Conservation (phyloP, 169 alveolate genomes). For the Perkinsus olseni region DNA sequence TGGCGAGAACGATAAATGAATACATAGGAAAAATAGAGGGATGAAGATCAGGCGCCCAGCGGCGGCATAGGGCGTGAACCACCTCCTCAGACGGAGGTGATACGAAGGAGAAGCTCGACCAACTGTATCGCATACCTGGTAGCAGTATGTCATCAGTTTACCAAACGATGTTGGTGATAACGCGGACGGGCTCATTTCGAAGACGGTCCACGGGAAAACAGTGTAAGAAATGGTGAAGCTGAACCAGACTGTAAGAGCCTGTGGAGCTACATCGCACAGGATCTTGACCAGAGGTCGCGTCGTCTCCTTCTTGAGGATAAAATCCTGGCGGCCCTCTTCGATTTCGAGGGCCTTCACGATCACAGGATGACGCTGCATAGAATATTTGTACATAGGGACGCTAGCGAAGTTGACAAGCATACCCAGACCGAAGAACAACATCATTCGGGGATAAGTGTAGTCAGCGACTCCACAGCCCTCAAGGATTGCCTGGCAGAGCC, state of each 20-base stretch:
- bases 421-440: not conserved
- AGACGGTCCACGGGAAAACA: not conserved
- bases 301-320: not conserved
- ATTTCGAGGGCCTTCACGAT: not conserved
- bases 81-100: not conserved
- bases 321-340: not conserved
- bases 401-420: not conserved
- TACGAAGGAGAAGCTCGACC: not conserved
- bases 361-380: not conserved
- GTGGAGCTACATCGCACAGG: not conserved
- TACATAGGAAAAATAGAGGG: not conserved
- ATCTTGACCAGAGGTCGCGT: not conserved
- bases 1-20: not conserved
- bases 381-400: not conserved
- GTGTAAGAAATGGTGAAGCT: not conserved
- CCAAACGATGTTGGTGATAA: not conserved
- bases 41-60: not conserved
- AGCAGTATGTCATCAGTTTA: not conserved
- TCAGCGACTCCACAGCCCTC: not conserved
- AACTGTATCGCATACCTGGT: not conserved
- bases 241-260: not conserved
- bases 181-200: not conserved
- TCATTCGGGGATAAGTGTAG: not conserved
- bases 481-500: not conserved
- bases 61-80: not conserved